phyloP scores from a whole-genome alignment of 176 grass and related monocot genomes.

The Cenchrus fungigraminus region DNA sequence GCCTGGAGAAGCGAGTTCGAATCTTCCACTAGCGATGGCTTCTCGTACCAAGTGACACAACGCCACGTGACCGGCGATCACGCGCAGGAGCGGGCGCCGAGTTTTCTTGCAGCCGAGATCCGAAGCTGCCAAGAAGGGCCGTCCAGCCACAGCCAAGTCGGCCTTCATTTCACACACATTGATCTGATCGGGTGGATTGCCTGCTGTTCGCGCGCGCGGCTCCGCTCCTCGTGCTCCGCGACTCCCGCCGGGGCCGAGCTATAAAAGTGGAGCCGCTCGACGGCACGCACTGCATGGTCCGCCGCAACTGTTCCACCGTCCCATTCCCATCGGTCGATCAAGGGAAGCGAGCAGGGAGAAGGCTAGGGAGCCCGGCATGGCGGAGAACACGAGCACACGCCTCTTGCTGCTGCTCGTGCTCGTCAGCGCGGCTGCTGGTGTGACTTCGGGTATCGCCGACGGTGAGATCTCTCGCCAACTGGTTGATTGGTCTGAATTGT shows the following conservation, averaged over 20 bases:
- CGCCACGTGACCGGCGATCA: neutral
- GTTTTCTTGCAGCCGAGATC: conserved; percentile 4
- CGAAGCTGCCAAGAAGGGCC: neutral
- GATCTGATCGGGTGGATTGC: neutral
- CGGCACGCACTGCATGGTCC: neutral
- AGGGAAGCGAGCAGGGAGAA: neutral
- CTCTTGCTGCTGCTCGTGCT: conserved; percentile 23
- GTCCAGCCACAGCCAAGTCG: neutral
- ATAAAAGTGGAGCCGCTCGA: conserved; percentile 12
- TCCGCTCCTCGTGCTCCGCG: neutral
- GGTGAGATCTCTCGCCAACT: conserved; percentile 23
- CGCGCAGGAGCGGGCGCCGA: neutral
- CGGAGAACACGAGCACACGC: neutral
- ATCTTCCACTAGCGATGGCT: neutral
- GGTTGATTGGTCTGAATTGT: too few species aligned
- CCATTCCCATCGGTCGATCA: neutral
- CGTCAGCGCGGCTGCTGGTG: neutral
- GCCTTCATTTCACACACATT: neutral
- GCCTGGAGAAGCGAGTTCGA: neutral
- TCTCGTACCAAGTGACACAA: neutral
- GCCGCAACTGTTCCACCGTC: neutral
- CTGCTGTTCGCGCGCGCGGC: neutral
- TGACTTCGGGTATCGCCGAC: conserved; percentile 13
- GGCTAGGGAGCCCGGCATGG: neutral
- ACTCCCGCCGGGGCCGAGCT: neutral